phyloP scores from a whole-genome alignment of 148 eudicot species.

The Chenopodium suecicum region DNA sequence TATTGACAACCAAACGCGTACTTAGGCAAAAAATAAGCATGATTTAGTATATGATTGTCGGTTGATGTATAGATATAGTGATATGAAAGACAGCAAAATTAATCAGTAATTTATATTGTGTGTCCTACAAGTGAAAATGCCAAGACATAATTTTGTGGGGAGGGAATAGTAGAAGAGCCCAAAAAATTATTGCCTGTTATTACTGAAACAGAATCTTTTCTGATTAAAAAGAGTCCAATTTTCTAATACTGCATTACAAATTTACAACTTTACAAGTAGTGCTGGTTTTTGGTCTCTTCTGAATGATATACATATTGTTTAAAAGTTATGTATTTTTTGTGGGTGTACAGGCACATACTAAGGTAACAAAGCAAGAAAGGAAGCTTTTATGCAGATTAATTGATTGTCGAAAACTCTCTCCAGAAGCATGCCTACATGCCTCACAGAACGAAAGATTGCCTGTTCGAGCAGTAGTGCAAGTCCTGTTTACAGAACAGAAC shows the following conservation, averaged over 20 bases:
- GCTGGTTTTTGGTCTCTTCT: not conserved
- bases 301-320: not conserved
- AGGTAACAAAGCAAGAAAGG: conserved; percentile 64
- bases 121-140: conserved; percentile 28
- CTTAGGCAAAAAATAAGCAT: not conserved
- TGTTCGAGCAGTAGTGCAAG: conserved; percentile 67
- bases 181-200: not conserved
- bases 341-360: conserved; percentile 59
- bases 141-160: conserved; percentile 7
- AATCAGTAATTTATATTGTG: conserved; percentile 4
- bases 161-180: conserved; percentile 7
- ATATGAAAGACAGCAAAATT: not conserved
- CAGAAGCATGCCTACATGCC: conserved; percentile 78
- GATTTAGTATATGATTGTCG: not conserved
- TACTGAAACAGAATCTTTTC: conserved; percentile 19
- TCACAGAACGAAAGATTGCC: conserved; percentile 82
- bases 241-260: no score
- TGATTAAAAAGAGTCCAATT: conserved; percentile 10
- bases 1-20: not conserved
- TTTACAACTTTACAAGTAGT: not conserved
- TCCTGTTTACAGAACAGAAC: conserved; percentile 70
- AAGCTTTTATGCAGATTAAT: conserved; percentile 58
- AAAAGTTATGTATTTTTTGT: not conserved
- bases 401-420: conserved; percentile 68
- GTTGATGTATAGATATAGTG: not conserved